Conservation (phyloP, 140 eudicot genomes). For the Oenanthe javanica region DNA sequence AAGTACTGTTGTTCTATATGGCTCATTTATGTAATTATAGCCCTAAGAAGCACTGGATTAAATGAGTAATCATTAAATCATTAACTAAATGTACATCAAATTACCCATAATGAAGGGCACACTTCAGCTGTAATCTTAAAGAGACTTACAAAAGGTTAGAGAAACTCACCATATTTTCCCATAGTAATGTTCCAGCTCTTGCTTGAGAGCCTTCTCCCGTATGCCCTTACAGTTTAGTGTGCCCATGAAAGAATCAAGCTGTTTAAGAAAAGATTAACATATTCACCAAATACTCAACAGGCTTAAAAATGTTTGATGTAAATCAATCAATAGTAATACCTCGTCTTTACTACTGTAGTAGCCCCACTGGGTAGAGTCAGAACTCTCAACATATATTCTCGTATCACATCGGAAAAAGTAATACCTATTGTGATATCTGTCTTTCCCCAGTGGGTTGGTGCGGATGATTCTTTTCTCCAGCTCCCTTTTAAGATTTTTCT, state of each 20-base stretch:
- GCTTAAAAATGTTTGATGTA: neutral
- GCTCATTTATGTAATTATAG: neutral
- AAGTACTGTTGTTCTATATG: neutral
- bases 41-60: neutral
- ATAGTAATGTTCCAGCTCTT: conserved; percentile 62
- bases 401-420: conserved; percentile 81
- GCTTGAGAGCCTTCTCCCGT: conserved; percentile 68
- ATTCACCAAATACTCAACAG: neutral
- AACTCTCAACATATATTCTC: conserved; percentile 72
- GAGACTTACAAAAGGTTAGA: neutral
- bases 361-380: conserved; percentile 79
- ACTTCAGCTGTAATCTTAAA: neutral
- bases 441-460: conserved; percentile 84
- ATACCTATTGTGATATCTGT: conserved; percentile 69
- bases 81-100: neutral
- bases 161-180: conserved; percentile 67
- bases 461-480: conserved; percentile 77
- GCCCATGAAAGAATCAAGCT: conserved; percentile 79
- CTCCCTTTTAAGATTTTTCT: conserved; percentile 76
- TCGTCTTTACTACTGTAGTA: conserved; percentile 65
- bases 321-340: conserved; percentile 34
- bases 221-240: conserved; percentile 74
- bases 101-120: neutral
- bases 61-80: neutral
- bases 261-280: conserved; percentile 11